Conservation (phyloP, 202 grass and related monocot genomes). For the Dendrocalamus latiflorus region DNA sequence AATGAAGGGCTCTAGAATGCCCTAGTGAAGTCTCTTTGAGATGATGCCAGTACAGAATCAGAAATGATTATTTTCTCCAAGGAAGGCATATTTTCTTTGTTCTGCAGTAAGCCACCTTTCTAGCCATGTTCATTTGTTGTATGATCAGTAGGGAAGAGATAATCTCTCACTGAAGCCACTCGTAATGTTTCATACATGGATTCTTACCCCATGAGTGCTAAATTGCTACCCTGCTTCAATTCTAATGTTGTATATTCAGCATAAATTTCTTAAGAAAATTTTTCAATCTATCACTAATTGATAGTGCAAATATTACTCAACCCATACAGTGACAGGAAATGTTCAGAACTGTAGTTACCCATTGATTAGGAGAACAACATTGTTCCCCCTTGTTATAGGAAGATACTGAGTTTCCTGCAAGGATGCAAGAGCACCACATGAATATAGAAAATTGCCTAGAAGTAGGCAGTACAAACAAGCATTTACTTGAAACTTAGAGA, state of each 20-base stretch:
- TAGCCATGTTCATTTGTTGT: too few species aligned
- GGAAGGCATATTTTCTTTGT: not conserved
- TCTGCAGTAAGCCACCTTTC: too few species aligned
- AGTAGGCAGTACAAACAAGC: not conserved
- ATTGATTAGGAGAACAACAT: slow-evolving; percentile 91
- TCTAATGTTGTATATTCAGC: too few species aligned
- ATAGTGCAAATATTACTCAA: slow-evolving; percentile 1
- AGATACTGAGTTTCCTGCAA: slow-evolving; percentile 97
- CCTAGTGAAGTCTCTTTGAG: not conserved
- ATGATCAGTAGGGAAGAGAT: too few species aligned
- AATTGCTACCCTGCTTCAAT: too few species aligned
- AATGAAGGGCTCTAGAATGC: not conserved
- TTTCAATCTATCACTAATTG: not conserved
- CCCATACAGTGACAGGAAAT: slow-evolving; percentile 3
- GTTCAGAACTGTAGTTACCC: slow-evolving; percentile 57
- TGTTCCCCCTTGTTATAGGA: slow-evolving; percentile 93
- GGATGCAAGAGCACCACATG: slow-evolving; percentile 30
- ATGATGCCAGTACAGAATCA: not conserved
- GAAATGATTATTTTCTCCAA: not conserved
- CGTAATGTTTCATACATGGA: too few species aligned
- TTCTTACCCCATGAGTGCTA: too few species aligned
- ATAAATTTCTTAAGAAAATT: too few species aligned
- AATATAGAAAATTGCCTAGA: slow-evolving; percentile 6
- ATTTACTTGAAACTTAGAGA: not conserved
- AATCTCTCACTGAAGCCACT: too few species aligned